Evolutionary conservation across 1,284 basidiomycete genomes (phyloP).

Genomic region (Mycena sp.): DNA sequence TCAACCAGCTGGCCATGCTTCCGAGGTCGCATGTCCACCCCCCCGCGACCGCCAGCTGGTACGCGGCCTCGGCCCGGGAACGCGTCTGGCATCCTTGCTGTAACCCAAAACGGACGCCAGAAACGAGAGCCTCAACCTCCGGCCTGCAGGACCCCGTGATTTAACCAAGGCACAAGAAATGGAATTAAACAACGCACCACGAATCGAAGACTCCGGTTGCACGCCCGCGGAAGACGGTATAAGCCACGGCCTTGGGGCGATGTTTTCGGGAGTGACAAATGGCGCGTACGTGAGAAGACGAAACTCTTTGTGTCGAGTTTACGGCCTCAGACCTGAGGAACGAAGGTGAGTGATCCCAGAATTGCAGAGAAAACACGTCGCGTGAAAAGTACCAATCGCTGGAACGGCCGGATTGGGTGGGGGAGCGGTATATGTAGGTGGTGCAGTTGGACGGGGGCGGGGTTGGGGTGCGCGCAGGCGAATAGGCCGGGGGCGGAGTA

Average conservation of each 20-base stretch:
- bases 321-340: background rate
- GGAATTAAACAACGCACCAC: background rate
- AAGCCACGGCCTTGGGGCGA: background rate
- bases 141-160: background rate
- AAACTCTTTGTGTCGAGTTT: background rate
- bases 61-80: background rate
- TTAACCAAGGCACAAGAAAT: no score
- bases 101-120: background rate
- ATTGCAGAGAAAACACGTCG: no score
- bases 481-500: no score
- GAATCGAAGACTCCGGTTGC: background rate
- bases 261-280: background rate
- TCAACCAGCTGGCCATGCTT: background rate
- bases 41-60: background rate
- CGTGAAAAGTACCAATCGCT: background rate
- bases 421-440: no score
- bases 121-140: background rate
- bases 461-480: no score
- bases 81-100: slow-evolving; percentile 2
- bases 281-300: background rate
- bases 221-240: slow-evolving; percentile 15
- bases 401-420: no score
- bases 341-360: no score
- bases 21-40: background rate
- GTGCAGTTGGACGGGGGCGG: no score